Evolutionary conservation across 441 rosid species (phyloP).

Genomic region (Daphne laureola): DNA sequence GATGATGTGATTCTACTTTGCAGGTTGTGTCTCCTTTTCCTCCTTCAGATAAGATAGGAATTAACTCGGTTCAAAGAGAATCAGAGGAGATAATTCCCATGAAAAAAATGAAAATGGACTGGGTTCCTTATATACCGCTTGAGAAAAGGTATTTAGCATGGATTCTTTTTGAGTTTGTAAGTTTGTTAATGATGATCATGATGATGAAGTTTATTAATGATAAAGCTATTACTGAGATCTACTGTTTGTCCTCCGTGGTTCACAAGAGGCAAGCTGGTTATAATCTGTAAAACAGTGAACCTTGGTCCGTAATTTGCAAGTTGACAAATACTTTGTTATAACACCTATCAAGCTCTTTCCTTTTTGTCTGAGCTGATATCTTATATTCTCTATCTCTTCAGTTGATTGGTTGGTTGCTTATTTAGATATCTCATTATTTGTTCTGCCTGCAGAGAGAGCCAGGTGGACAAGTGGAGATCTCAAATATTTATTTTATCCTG

Average conservation of each 20-base stretch:
- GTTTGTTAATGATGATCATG: no score
- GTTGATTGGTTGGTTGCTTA: no score
- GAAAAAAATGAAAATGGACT: slow-evolving; percentile 97
- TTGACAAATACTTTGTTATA: no score
- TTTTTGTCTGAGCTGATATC: slow-evolving; percentile 1
- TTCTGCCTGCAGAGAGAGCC: slow-evolving; percentile 51
- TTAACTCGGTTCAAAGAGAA: slow-evolving; percentile 90
- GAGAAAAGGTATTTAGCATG: slow-evolving; percentile 57
- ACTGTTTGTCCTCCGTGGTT: no score
- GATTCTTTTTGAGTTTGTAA: neutral
- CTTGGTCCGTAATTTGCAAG: no score
- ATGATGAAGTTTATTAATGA: no score
- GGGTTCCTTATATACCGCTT: slow-evolving; percentile 92
- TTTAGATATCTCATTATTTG: slow-evolving; percentile 1
- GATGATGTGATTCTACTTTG: slow-evolving; percentile 11
- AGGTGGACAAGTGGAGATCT: slow-evolving; percentile 66
- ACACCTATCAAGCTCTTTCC: no score
- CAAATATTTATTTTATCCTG: slow-evolving; percentile 72
- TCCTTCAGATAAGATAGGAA: slow-evolving; percentile 95
- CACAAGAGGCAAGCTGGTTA: no score
- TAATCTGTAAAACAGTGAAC: no score
- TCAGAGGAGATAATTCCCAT: slow-evolving; percentile 90
- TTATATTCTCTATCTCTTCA: no score
- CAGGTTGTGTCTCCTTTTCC: slow-evolving; percentile 88
- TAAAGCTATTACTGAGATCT: no score